A percentile compares a stretch with the other conserved stretches of the same genome.
Evolutionary conservation across 2,329 filamentous ascomycete species (phyloP).

Genomic region (Epichloe sylvatica): DNA sequence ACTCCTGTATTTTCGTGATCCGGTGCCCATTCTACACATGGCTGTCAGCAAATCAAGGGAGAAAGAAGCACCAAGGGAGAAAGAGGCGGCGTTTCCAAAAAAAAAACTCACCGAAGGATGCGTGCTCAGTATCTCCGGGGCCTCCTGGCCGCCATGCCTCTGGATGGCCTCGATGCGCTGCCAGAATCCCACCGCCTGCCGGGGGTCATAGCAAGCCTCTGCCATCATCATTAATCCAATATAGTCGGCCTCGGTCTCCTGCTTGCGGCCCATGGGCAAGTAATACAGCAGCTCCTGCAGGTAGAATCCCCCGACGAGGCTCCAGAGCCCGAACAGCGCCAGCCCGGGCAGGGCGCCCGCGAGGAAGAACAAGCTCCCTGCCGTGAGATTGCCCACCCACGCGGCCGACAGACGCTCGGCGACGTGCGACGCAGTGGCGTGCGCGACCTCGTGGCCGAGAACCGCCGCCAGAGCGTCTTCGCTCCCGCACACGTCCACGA

Average conservation of each 20-base stretch:
- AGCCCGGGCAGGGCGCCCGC: constrained; percentile 29
- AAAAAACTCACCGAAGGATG: constrained; percentile 57
- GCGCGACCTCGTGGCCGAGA: constrained; percentile 67
- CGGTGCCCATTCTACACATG: constrained; percentile 40
- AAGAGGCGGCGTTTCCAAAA: background rate
- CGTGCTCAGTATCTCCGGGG: constrained; percentile 61
- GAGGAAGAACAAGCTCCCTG: constrained; percentile 36
- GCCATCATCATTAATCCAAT: constrained; percentile 76
- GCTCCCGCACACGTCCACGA: constrained; percentile 50
- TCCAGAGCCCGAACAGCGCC: constrained; percentile 24
- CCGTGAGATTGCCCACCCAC: constrained; percentile 37
- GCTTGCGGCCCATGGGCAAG: constrained; percentile 53
- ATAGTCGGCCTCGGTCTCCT: constrained; percentile 68
- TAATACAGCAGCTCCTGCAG: constrained; percentile 50
- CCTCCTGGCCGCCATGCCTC: constrained; percentile 27
- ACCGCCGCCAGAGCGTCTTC: constrained; percentile 63
- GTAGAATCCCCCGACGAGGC: constrained; percentile 28
- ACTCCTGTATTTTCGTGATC: constrained; percentile 50
- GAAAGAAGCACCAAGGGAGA: too few species aligned
- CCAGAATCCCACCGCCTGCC: constrained; percentile 53
- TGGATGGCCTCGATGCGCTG: constrained; percentile 45
- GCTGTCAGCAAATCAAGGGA: background rate
- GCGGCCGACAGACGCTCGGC: constrained; percentile 47
- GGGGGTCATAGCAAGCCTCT: constrained; percentile 61
- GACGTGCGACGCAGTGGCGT: constrained; percentile 55